Evolutionary conservation across 345 rosid species (phyloP), one percentile per base, ranked within the genome.

Genomic region (Murraya koenigii): DNA sequence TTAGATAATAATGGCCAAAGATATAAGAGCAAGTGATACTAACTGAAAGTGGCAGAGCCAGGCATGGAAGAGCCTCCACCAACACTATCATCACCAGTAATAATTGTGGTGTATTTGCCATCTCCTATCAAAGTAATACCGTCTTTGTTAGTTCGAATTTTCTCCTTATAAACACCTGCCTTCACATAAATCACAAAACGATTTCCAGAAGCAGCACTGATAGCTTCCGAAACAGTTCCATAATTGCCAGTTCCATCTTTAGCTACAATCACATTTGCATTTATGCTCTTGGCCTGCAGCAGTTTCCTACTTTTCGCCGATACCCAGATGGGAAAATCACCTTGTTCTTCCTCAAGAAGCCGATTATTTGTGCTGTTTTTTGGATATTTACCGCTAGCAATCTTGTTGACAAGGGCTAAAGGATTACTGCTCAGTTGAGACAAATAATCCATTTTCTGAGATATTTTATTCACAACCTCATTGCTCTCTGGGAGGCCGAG

Each of bases 241-340:
- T 88, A 94, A 78, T 93, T 83, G 5, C 98, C 97, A 0, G 94
- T 79, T n/a, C 97, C 97, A 64, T 94, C 98, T 83, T 91, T 85
- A 0, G 97, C 91, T 6, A 94, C 98, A 70, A 93, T 86, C 4
- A 64, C 90, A 66, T 92, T 85, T 20, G 86, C 89, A 66, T 85
- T 84, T 9, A 78, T 68, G 55, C 77, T 33, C 15, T 17, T 54
- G 1, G 77, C 75, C 75, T 76, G 84, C 14, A 94, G 88, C 56
- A 90, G 70, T 68, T 77, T 89, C 33, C 98, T 72, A 14, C 86
- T 86, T 77, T 82, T 89, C 2, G 74, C 49, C 4, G 87, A 85
- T 38, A 90, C 79, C 97, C 97, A 93, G 22, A 44, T 56, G 7
- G 95, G 94, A 55, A 89, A 82, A 71, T 25, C 82, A 28, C 9